Conservation (phyloP, 441 rosid genomes). For the Breynia disticha region DNA sequence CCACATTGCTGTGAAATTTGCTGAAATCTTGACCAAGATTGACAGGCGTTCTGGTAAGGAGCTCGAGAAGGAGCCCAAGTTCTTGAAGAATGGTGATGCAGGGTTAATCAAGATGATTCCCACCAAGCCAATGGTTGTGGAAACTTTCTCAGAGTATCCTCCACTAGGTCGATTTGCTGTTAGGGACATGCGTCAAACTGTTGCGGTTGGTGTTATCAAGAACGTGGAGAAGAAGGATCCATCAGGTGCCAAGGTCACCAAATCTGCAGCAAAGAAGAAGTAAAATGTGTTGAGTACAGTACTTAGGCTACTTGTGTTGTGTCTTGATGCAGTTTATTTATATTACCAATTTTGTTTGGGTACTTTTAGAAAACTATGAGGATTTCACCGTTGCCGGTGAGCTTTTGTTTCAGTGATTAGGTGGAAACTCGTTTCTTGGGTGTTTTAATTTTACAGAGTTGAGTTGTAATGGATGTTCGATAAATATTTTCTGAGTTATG, state of each 20-base stretch:
- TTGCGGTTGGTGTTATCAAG: constrained; percentile 30
- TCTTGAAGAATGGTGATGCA: constrained; percentile 39
- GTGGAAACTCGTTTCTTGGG: neutral
- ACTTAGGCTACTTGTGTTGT: neutral
- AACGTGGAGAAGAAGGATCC: constrained; percentile 31
- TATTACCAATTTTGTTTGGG: neutral
- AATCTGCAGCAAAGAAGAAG: constrained; percentile 31
- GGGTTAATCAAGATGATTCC: constrained; percentile 46
- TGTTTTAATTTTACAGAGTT: neutral
- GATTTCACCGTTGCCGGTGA: neutral
- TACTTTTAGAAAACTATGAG: neutral
- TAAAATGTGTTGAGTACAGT: neutral
- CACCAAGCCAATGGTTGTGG: constrained; percentile 43
- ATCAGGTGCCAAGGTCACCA: constrained; percentile 26
- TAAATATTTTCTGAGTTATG: no score
- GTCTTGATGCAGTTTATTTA: neutral
- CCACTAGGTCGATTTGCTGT: constrained; percentile 31
- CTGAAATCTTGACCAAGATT: constrained; percentile 16
- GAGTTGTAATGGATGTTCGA: no score
- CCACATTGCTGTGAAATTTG: constrained; percentile 17
- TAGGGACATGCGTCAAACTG: constrained; percentile 32
- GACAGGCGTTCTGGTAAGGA: constrained; percentile 20
- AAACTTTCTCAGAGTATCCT: constrained; percentile 31
- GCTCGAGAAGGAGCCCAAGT: constrained; percentile 17
- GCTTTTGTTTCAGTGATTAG: neutral